Conservation (phyloP, 805 yeast species). For the Myxozyma nipponensis region DNA sequence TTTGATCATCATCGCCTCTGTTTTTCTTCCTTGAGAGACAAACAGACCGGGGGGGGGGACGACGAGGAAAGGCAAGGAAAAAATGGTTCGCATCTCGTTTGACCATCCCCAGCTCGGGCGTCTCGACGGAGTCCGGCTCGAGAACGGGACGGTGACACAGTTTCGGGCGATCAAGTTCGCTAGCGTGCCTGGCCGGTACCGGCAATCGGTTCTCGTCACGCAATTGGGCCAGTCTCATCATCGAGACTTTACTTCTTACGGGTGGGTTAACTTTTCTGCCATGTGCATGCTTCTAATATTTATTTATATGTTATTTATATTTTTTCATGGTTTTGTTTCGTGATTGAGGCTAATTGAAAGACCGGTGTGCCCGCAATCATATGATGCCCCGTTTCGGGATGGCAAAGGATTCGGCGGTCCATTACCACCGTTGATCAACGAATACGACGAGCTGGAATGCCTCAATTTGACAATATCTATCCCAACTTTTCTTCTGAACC, state of each 20-base stretch:
- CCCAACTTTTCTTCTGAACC: conserved; percentile 4
- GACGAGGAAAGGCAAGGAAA: too few species aligned
- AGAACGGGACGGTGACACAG: conserved; percentile 9
- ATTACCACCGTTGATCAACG: conserved; percentile 6
- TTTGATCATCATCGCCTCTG: too few species aligned
- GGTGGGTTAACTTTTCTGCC: not conserved
- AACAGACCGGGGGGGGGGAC: too few species aligned
- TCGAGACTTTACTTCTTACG: conserved; percentile 15
- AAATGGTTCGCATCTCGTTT: conserved; percentile 1
- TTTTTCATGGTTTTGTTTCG: not conserved
- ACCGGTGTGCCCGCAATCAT: conserved; percentile 13
- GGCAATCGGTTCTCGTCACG: conserved; percentile 9
- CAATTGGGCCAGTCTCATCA: not conserved
- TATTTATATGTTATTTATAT: not conserved
- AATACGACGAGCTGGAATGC: conserved; percentile 18
- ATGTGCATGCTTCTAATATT: too few species aligned
- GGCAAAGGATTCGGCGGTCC: conserved; percentile 12
- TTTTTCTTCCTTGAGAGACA: too few species aligned
- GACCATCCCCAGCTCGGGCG: conserved; percentile 12
- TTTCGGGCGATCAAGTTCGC: conserved; percentile 16
- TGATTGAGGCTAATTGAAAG: not conserved
- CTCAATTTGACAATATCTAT: conserved; percentile 13
- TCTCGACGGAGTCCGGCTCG: conserved; percentile 7
- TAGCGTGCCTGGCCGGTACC: conserved; percentile 7
- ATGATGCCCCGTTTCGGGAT: conserved; percentile 8